A percentile compares a stretch with the other conserved stretches of the same genome.
These are phyloP conservation scores for Barnettozyma salicaria DNA, from an alignment of 805 yeast species.

Conservation along the genomic window DNA sequence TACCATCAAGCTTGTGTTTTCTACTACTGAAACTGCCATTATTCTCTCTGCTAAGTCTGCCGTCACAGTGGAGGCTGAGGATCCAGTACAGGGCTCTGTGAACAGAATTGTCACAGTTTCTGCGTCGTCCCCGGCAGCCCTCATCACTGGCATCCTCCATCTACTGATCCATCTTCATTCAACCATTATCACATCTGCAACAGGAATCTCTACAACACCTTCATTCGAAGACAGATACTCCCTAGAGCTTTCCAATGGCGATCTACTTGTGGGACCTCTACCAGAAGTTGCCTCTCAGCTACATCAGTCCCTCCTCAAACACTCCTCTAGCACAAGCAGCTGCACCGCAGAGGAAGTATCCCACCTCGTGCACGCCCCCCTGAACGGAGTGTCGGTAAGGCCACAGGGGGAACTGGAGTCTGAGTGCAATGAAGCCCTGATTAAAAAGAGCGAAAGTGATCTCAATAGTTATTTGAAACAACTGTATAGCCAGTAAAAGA, in stretches of 20 bases:
- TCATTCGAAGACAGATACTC: not conserved
- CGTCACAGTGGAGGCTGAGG: not conserved
- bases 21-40: conserved; percentile 1
- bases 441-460: conserved; percentile 9
- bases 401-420: too few species aligned
- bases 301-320: too few species aligned
- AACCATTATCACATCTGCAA: not conserved
- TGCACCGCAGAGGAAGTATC: not conserved
- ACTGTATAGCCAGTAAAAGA: too few species aligned
- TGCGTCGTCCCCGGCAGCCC: not conserved
- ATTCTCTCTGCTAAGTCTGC: conserved; percentile 1
- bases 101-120: conserved; percentile 4
- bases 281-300: not conserved
- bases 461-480: too few species aligned
- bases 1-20: conserved; percentile 2
- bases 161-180: conserved; percentile 4
- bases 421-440: conserved; percentile 10
- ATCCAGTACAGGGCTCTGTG: conserved; percentile 6
- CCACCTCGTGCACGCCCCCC: too few species aligned
- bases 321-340: not conserved
- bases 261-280: not conserved
- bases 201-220: not conserved
- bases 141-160: conserved; percentile 1
- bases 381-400: too few species aligned
- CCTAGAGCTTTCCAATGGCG: not conserved